A percentile compares a stretch with the other conserved stretches of the same genome.
Evolutionary conservation across 345 rosid species (phyloP).

Genomic region (Bretschneidera sinensis): DNA sequence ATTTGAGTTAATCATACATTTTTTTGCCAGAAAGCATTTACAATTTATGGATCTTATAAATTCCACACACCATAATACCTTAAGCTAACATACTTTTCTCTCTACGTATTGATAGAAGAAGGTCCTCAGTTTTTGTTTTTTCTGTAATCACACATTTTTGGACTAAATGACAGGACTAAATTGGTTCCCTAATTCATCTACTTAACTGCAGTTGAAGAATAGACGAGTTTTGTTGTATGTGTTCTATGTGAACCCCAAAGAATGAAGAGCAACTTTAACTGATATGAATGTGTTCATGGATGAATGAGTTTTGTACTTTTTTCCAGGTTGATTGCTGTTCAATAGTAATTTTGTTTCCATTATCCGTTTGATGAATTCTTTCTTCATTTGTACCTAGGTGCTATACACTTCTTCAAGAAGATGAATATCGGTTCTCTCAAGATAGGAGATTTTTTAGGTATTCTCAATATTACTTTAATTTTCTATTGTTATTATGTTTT

Average conservation of each 20-base stretch:
- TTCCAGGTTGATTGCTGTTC: too few relatives aligned
- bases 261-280: not conserved
- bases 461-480: constrained; percentile 5
- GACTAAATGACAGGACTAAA: not conserved
- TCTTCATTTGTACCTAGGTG: constrained; percentile 40
- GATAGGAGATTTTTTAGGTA: constrained; percentile 85
- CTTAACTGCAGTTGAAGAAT: too few relatives aligned
- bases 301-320: too few relatives aligned
- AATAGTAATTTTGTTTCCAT: not conserved
- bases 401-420: constrained; percentile 62
- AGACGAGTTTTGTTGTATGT: not conserved
- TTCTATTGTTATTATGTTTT: not conserved
- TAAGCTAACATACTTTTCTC: not conserved
- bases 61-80: not conserved
- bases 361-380: constrained; percentile 1
- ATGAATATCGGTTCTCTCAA: constrained; percentile 59
- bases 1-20: too few relatives aligned
- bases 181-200: not conserved
- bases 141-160: not conserved
- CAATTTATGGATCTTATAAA: not conserved
- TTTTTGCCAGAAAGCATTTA: too few relatives aligned
- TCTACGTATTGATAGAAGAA: not conserved
- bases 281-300: not conserved
- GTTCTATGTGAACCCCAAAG: not conserved
- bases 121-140: not conserved